A percentile compares a stretch with the other conserved stretches of the same genome.
phyloP scores from a whole-genome alignment of 164 flowering plant species.

The Piper longum region DNA sequence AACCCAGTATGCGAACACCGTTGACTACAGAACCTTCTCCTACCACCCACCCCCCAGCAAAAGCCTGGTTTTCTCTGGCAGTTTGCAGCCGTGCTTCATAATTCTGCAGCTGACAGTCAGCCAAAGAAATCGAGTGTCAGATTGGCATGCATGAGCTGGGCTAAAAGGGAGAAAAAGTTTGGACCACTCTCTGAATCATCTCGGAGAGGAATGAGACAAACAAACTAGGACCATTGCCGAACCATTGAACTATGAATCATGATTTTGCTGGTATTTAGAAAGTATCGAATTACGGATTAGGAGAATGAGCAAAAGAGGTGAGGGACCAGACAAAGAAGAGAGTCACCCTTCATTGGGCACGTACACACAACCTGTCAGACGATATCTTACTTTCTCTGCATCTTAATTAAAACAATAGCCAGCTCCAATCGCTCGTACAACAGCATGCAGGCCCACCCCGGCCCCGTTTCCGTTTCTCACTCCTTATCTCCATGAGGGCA shows the following conservation, averaged over 20 bases:
- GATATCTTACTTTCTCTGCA: neutral
- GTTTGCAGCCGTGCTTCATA: neutral
- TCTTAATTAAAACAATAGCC: neutral
- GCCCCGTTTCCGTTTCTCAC: neutral
- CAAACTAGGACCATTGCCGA: no score
- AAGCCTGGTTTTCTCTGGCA: neutral
- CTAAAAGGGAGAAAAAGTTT: neutral
- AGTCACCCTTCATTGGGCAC: neutral
- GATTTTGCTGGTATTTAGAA: neutral
- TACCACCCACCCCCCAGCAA: neutral
- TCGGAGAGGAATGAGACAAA: no score
- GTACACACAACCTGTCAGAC: neutral
- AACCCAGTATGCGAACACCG: neutral
- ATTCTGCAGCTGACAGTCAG: neutral
- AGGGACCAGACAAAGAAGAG: slow-evolving; percentile 3
- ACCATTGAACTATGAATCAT: neutral
- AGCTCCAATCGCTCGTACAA: neutral
- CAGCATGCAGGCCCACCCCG: neutral
- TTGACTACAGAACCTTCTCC: neutral
- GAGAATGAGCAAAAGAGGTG: slow-evolving; percentile 13
- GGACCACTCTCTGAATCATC: neutral
- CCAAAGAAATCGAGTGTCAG: neutral
- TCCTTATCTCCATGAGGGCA: neutral
- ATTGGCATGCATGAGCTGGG: neutral
- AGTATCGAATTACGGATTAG: neutral